A percentile compares a stretch with the other conserved stretches of the same genome.
phyloP scores from a whole-genome alignment of 2,329 filamentous ascomycete species.

The Aspergillus sp. region DNA sequence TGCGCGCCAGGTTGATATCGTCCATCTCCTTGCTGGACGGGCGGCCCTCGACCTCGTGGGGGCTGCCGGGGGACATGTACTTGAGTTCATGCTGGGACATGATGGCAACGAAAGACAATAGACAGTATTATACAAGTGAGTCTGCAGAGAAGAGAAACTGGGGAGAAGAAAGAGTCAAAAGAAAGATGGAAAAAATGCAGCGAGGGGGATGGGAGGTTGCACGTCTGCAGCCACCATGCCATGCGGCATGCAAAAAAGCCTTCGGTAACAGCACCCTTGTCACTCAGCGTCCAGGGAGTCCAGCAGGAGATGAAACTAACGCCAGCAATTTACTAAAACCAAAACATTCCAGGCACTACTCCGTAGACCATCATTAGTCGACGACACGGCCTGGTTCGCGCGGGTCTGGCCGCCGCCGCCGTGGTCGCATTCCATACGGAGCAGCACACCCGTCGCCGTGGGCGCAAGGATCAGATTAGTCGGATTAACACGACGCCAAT shows the following conservation, averaged over 20 bases:
- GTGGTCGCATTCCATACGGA: not conserved
- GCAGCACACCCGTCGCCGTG: not conserved
- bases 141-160: not conserved
- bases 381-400: no score
- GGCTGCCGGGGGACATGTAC: constrained; percentile 9
- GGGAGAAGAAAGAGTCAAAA: not conserved
- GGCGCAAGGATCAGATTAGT: not conserved
- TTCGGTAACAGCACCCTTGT: no score
- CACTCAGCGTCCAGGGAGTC: no score
- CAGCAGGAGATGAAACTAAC: no score
- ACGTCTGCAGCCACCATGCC: not conserved
- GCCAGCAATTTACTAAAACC: no score
- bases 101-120: not conserved
- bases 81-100: constrained; percentile 11
- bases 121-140: not conserved
- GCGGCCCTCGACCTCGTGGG: constrained; percentile 13
- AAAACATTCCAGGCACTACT: no score
- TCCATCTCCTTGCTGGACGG: constrained; percentile 29
- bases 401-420: no score
- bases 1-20: constrained; percentile 46
- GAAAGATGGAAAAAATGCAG: not conserved
- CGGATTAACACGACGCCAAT: no score
- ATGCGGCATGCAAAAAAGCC: no score
- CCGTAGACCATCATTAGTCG: no score
- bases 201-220: not conserved